Percentiles rank a stretch among this genome's conserved stretches.
Conservation (phyloP, 352 stramenopile genomes). For the Phytophthora pluvialis region DNA sequence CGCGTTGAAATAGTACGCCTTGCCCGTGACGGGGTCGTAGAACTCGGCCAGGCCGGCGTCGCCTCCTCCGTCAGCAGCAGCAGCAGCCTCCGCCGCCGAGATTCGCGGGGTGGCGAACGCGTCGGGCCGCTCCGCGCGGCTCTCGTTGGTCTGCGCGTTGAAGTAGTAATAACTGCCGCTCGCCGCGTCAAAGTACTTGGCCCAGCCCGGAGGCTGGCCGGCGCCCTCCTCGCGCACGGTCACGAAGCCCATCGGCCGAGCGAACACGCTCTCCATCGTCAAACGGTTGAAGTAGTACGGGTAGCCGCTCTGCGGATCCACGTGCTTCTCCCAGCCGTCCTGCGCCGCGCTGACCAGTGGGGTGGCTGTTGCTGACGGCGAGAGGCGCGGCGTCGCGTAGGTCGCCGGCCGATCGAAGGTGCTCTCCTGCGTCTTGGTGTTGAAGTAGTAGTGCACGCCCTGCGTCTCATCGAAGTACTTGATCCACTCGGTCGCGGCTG, state of each 20-base stretch:
- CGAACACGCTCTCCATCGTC: conserved; percentile 77
- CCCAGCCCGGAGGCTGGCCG: conserved; percentile 28
- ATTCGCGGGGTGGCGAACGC: conserved; percentile 56
- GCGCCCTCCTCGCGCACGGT: conserved; percentile 24
- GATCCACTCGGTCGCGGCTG: conserved; percentile 38
- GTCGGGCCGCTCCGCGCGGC: conserved; percentile 42
- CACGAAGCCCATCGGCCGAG: conserved; percentile 38
- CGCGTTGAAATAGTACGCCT: conserved; percentile 54
- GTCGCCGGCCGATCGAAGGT: conserved; percentile 36
- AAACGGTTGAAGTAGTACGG: conserved; percentile 85
- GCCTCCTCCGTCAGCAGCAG: conserved; percentile 13
- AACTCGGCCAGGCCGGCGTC: conserved; percentile 24
- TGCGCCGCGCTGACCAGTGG: conserved; percentile 7
- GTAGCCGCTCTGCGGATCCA: conserved; percentile 51
- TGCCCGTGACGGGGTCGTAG: conserved; percentile 49
- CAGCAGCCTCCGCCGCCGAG: conserved; percentile 12
- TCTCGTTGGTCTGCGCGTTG: conserved; percentile 59
- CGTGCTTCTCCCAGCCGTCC: conserved; percentile 54
- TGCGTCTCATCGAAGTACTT: conserved; percentile 77
- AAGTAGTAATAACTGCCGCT: conserved; percentile 73
- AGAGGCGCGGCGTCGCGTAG: conserved; percentile 40
- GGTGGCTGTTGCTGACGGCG: conserved; percentile 3
- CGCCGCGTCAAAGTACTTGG: conserved; percentile 65
- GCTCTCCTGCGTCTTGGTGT: conserved; percentile 40
- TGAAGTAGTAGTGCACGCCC: conserved; percentile 68